Evolutionary conservation across 2,329 filamentous ascomycete species (phyloP), one percentile per base, ranked within the genome.

Genomic region (Capronia americana): DNA sequence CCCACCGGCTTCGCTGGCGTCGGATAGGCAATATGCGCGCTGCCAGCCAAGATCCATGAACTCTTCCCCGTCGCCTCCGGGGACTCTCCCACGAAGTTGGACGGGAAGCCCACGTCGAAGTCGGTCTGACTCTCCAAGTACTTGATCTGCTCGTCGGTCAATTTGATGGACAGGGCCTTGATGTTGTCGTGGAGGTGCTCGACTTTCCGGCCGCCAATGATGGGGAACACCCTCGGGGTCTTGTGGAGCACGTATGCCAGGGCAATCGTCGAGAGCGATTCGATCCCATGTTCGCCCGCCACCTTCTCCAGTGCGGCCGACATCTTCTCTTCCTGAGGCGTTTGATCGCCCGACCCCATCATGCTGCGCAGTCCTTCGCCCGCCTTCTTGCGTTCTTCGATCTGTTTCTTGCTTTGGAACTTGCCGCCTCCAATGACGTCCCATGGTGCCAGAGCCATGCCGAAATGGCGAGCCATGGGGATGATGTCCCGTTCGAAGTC

Each of bases 161-260:
- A 75, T 38, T 74, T 71, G 48, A 88, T 74, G 4, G 74, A 79
- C 63, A 93, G 80, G 0, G 89, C 88, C 72, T 89, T 85, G 70
- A 92, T 89, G 73, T 92, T 92, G 64, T 82, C 83, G 74, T 88
- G 85, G 48, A 93, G 79, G 74, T 93, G 90, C 57, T 89, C 86
- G 10, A 91, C 76, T 71, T 88, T 92, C 11, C 90, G 84, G 0
- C 88, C 88, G 11, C 90, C 90, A 4, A 92, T 81, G 48, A 93
- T 87, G 0, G 91, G 91, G 74, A 91, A 92, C 12, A 92, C 88
- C 72, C 91, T 87, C 0, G 89, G 86, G 0, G 88, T 81, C 79
- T 92, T 92, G 70, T 87, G 84, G 83, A 91, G 85, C 14, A 92
- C 87, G 73, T 93, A 93, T 1, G 90, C 90, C 26, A 93, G 78